These are phyloP conservation scores for Gracilaria gracilis DNA, from an alignment of 23 red algal genomes.

Conservation along the genomic window DNA sequence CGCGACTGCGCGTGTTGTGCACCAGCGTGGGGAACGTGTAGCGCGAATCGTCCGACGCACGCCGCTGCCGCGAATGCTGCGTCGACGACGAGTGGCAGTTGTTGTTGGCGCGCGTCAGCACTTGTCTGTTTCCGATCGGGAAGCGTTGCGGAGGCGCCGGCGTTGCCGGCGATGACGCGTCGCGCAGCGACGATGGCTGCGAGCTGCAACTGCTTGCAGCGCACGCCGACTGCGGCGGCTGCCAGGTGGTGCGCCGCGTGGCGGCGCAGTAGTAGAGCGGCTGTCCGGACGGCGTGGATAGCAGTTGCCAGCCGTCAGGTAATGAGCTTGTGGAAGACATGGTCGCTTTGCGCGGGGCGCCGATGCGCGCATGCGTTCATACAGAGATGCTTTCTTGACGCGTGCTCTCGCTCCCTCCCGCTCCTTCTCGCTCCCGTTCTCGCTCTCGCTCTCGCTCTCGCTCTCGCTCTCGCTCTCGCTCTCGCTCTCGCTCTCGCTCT, in stretches of 20 bases:
- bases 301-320: not conserved
- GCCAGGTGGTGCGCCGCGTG: not conserved
- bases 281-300: not conserved
- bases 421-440: not conserved
- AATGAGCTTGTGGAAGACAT: too few species aligned
- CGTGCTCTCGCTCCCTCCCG: not conserved
- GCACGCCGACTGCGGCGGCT: not conserved
- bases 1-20: not conserved
- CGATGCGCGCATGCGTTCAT: too few species aligned
- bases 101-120: not conserved
- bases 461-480: too few species aligned
- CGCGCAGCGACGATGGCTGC: not conserved
- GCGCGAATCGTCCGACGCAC: not conserved
- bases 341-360: too few species aligned
- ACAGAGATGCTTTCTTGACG: too few species aligned
- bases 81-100: not conserved
- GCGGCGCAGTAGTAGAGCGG: conserved; percentile 1
- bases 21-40: conserved; percentile 31
- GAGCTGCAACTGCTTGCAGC: not conserved
- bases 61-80: too few species aligned
- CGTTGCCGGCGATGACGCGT: not conserved
- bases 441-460: too few species aligned
- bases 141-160: not conserved
- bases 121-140: too few species aligned
- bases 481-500: too few species aligned